Evolutionary conservation across 2,329 filamentous ascomycete genomes (phyloP).

Genomic region (Trichoderma hamatum): DNA sequence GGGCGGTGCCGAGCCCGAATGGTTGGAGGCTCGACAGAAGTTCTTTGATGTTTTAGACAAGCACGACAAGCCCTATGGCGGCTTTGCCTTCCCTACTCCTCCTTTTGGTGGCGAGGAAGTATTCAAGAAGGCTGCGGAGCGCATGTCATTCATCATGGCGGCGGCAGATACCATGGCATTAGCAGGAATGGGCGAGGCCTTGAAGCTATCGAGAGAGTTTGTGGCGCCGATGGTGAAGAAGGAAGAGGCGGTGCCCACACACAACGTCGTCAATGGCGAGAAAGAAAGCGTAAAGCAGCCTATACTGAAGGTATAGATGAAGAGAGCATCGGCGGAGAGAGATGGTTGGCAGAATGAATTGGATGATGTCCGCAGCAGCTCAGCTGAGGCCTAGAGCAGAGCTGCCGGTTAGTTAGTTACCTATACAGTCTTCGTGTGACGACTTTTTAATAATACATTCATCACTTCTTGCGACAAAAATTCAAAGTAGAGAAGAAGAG

Average conservation of each 20-base stretch:
- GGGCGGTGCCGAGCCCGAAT: conserved; percentile 46
- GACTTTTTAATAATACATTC: not conserved
- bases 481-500: no score
- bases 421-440: not conserved
- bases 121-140: conserved; percentile 34
- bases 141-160: conserved; percentile 34
- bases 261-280: conserved; percentile 11
- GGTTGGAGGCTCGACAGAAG: conserved; percentile 43
- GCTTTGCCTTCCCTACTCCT: conserved; percentile 38
- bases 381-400: not conserved
- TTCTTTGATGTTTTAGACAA: conserved; percentile 47
- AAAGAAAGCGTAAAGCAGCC: not conserved
- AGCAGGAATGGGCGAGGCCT: conserved; percentile 30
- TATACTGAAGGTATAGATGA: no score
- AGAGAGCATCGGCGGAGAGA: not conserved
- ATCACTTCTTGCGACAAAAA: not conserved
- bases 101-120: conserved; percentile 34
- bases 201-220: conserved; percentile 29
- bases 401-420: not conserved
- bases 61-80: conserved; percentile 49
- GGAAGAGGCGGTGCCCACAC: not conserved
- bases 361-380: not conserved
- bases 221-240: conserved; percentile 14
- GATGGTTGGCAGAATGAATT: not conserved
- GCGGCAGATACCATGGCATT: conserved; percentile 35